These are phyloP conservation scores for Caloboletus firmus DNA, from an alignment of 1,284 basidiomycete species.

Conservation along the genomic window DNA sequence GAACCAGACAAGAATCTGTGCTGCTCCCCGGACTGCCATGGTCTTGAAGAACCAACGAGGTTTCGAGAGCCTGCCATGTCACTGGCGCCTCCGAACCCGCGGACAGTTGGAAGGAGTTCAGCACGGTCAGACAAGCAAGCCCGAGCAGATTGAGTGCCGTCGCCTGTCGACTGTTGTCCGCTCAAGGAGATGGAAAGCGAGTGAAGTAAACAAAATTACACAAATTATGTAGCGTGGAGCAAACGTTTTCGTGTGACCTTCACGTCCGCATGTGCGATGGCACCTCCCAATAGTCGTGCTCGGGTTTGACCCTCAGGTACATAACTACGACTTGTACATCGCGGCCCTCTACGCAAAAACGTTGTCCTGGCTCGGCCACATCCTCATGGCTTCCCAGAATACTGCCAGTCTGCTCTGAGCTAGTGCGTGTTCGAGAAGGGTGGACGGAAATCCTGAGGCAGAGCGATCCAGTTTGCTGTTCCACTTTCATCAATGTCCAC, in stretches of 20 bases:
- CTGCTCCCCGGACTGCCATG: slow-evolving; percentile 20
- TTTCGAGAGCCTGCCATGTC: slow-evolving; percentile 21
- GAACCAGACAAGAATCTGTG: slow-evolving; percentile 26
- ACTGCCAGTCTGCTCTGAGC: slow-evolving; percentile 51
- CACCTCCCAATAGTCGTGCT: not conserved
- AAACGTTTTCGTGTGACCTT: not conserved
- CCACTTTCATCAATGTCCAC: slow-evolving; percentile 65
- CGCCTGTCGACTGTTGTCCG: not conserved
- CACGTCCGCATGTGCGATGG: not conserved
- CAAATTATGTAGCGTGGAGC: not conserved
- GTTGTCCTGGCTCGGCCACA: slow-evolving; percentile 68
- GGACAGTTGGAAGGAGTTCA: slow-evolving; percentile 11
- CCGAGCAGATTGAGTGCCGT: not conserved
- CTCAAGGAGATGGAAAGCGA: not conserved
- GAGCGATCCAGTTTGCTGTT: slow-evolving; percentile 43
- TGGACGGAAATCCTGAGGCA: slow-evolving; percentile 45
- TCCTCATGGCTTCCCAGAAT: slow-evolving; percentile 69
- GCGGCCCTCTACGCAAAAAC: slow-evolving; percentile 47
- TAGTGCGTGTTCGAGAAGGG: slow-evolving; percentile 20
- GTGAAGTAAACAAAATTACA: slow-evolving; percentile 3
- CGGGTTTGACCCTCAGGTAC: not conserved
- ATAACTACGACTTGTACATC: not conserved
- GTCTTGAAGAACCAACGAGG: slow-evolving; percentile 12
- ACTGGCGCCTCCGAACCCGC: not conserved
- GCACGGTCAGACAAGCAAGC: not conserved